Evolutionary conservation across 1,284 basidiomycete species (phyloP).

Genomic region (Pyrrhoderma lamaoense): DNA sequence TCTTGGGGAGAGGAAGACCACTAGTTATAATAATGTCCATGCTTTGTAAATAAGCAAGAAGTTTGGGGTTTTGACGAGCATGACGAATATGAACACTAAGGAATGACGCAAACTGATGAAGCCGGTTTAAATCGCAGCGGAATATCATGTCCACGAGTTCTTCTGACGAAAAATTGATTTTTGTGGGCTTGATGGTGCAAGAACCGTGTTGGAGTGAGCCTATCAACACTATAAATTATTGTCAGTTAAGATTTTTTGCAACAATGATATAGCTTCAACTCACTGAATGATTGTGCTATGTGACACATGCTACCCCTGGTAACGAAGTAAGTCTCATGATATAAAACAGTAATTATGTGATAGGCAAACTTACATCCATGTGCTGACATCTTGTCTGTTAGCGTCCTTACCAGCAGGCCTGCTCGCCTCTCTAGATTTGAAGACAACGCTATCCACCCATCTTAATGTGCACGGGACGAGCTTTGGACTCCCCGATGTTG

Average conservation of each 20-base stretch:
- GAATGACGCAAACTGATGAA: conserved; percentile 65
- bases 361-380: conserved; percentile 62
- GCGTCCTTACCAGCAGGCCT: conserved; percentile 35
- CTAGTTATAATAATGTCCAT: conserved; percentile 56
- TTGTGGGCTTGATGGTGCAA: conserved; percentile 62
- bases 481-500: conserved; percentile 67
- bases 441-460: conserved; percentile 50
- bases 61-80: conserved; percentile 51
- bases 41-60: conserved; percentile 46
- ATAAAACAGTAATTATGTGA: conserved; percentile 5
- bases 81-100: conserved; percentile 53
- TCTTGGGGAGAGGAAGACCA: conserved; percentile 54
- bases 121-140: conserved; percentile 56
- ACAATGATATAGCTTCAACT: conserved; percentile 28
- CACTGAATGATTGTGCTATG: conserved; percentile 59
- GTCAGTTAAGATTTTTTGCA: conserved; percentile 15
- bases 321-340: conserved; percentile 25
- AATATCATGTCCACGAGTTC: conserved; percentile 66
- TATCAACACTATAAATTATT: conserved; percentile 46
- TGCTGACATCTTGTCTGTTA: conserved; percentile 53
- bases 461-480: conserved; percentile 58
- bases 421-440: conserved; percentile 48
- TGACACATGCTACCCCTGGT: conserved; percentile 66
- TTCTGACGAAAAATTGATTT: conserved; percentile 53
- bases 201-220: conserved; percentile 62